Percentiles rank a stretch among this genome's conserved stretches.
Conservation (phyloP, 106 monocot genomes). For the Posidonia australis region DNA sequence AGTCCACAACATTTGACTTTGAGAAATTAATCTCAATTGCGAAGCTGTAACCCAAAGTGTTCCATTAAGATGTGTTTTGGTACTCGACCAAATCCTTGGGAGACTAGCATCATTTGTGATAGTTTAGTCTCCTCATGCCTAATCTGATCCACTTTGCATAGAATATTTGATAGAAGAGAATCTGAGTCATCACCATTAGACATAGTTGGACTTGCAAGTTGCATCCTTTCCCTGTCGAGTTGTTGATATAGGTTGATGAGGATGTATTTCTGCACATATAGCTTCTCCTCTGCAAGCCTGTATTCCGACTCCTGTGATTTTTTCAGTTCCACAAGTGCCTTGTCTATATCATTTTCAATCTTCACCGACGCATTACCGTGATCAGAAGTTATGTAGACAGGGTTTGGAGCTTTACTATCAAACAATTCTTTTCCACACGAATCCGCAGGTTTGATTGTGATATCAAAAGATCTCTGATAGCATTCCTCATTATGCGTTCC, state of each 20-base stretch:
- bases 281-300: slow-evolving; percentile 41
- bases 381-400: slow-evolving; percentile 24
- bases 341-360: slow-evolving; percentile 48
- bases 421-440: neutral
- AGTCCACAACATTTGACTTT: too few relatives aligned
- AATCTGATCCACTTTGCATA: slow-evolving; percentile 44
- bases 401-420: slow-evolving; percentile 2
- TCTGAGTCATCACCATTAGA: slow-evolving; percentile 10
- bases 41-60: slow-evolving; percentile 19
- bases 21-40: too few relatives aligned
- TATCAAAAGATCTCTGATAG: neutral
- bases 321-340: slow-evolving; percentile 37
- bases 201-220: slow-evolving; percentile 24
- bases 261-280: slow-evolving; percentile 49
- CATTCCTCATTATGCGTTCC: slow-evolving; percentile 7
- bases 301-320: slow-evolving; percentile 52
- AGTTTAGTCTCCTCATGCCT: slow-evolving; percentile 54
- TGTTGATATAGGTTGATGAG: slow-evolving; percentile 47
- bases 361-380: slow-evolving; percentile 22
- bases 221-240: slow-evolving; percentile 36
- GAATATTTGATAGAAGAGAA: slow-evolving; percentile 30
- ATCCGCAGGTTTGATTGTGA: neutral
- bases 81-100: slow-evolving; percentile 33
- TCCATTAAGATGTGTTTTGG: slow-evolving; percentile 19
- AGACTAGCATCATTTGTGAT: slow-evolving; percentile 44